Conservation (phyloP, 345 rosid species). For the Citrus glauca region DNA sequence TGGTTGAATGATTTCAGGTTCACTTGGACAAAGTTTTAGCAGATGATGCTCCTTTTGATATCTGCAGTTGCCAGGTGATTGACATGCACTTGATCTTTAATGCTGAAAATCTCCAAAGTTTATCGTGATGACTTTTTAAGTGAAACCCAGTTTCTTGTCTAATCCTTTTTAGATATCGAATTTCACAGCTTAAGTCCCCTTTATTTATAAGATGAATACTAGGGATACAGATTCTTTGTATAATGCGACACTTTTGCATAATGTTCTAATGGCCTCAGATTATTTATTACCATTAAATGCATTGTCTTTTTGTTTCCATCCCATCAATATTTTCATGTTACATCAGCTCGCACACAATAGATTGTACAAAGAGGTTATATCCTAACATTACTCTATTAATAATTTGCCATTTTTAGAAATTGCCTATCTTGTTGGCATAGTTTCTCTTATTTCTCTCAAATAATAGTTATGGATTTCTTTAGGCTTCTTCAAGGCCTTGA, state of each 20-base stretch:
- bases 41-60: slow-evolving; percentile 93
- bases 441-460: not conserved
- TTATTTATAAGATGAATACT: not conserved
- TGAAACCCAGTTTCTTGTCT: not conserved
- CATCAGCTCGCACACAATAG: not conserved
- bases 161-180: not conserved
- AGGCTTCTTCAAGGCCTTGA: slow-evolving; percentile 10
- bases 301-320: not conserved
- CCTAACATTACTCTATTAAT: not conserved
- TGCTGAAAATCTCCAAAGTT: not conserved
- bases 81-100: not conserved
- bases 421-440: not conserved
- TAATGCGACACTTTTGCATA: not conserved
- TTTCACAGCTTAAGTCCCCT: not conserved
- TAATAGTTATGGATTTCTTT: not conserved
- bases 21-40: slow-evolving; percentile 78
- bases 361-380: not conserved
- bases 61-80: slow-evolving; percentile 96
- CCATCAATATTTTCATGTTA: not conserved
- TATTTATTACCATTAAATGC: not conserved
- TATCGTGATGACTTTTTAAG: not conserved
- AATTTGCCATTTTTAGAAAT: not conserved
- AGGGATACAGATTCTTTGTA: not conserved
- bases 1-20: slow-evolving; percentile 46
- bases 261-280: not conserved